phyloP scores from a whole-genome alignment of 1,139 yeast genomes.

The Candida sp. region DNA sequence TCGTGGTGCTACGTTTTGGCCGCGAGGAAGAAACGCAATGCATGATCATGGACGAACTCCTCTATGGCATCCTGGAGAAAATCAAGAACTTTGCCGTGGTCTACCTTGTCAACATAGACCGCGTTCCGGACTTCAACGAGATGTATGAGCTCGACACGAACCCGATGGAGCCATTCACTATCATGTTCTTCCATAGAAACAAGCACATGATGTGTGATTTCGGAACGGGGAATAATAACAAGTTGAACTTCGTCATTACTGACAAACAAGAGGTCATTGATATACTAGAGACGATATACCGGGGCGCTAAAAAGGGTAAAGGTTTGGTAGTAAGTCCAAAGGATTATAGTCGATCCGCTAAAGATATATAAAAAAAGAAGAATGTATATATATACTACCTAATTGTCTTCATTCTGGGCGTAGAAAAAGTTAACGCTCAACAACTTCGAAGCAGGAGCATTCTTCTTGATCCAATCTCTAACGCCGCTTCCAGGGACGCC shows the following conservation, averaged over 20 bases:
- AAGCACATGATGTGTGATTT: constrained; percentile 99
- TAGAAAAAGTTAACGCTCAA: constrained; percentile 81
- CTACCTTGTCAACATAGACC: constrained; percentile 86
- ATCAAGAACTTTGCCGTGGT: constrained; percentile 88
- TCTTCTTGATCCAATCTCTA: constrained; percentile 68
- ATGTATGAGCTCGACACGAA: constrained; percentile 82
- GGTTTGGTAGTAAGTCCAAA: constrained; percentile 90
- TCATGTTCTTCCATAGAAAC: constrained; percentile 93
- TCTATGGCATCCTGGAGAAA: constrained; percentile 80
- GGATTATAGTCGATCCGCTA: constrained; percentile 49
- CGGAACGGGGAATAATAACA: constrained; percentile 98
- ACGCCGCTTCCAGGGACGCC: constrained; percentile 78
- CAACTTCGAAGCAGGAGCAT: constrained; percentile 63
- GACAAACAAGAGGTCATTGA: constrained; percentile 93
- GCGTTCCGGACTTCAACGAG: constrained; percentile 88
- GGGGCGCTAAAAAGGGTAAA: constrained; percentile 93
- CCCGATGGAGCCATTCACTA: constrained; percentile 71
- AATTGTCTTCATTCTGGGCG: constrained; percentile 64
- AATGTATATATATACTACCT: constrained; percentile 7
- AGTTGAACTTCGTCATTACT: constrained; percentile 76
- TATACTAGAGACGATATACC: constrained; percentile 83
- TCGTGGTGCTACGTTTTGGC: constrained; percentile 91
- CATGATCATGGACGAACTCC: constrained; percentile 88
- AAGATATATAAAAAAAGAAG: constrained; percentile 9
- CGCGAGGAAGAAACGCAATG: constrained; percentile 77